Conservation (phyloP, 2,329 filamentous ascomycete species). For the Colletotrichum gigasporum region DNA sequence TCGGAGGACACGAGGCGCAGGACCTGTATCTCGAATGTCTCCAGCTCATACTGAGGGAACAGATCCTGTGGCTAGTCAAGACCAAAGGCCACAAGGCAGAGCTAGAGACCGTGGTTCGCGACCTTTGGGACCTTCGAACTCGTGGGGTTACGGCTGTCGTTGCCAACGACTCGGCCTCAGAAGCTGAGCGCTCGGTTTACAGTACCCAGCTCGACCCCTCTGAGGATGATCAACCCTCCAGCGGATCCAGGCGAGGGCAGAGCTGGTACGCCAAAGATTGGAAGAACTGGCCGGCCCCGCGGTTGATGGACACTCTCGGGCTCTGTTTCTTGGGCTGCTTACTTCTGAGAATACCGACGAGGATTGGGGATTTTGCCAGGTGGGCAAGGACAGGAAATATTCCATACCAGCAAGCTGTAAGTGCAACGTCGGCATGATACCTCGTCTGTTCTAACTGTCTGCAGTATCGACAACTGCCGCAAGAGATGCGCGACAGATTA, state of each 20-base stretch:
- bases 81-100: conserved; percentile 74
- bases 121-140: conserved; percentile 83
- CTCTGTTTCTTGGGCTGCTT: conserved; percentile 84
- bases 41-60: conserved; percentile 85
- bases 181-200: conserved; percentile 45
- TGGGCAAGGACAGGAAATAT: conserved; percentile 77
- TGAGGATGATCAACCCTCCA: conserved; percentile 40
- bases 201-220: conserved; percentile 46
- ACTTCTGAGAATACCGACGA: conserved; percentile 79
- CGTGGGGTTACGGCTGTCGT: conserved; percentile 49
- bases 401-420: conserved; percentile 74
- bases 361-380: conserved; percentile 74
- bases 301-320: conserved; percentile 77
- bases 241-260: conserved; percentile 43
- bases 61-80: conserved; percentile 78
- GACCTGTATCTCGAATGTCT: conserved; percentile 85
- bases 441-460: background rate
- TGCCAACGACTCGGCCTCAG: conserved; percentile 37
- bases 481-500: conserved; percentile 72
- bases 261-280: conserved; percentile 56
- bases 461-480: conserved; percentile 66
- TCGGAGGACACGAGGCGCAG: conserved; percentile 74
- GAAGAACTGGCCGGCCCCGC: conserved; percentile 67
- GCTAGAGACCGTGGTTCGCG: conserved; percentile 80
- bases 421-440: conserved; percentile 34